Percentiles rank a stretch among this genome's conserved stretches.
Evolutionary conservation across 164 flowering plant genomes (phyloP).

Genomic region (Platanus orientalis): DNA sequence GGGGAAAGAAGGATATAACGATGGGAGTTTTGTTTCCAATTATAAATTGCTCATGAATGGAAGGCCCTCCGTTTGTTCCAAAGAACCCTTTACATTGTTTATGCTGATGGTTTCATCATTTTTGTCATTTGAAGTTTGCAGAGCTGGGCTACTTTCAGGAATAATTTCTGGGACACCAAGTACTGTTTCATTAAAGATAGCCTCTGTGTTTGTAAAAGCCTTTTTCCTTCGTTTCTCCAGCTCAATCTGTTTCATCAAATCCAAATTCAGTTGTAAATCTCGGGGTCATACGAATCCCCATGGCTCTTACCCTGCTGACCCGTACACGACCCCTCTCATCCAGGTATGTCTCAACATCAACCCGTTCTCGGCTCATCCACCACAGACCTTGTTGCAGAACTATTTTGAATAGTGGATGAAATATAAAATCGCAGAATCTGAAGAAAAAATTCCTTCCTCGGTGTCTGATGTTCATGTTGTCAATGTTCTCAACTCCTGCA

Average conservation of each 20-base stretch:
- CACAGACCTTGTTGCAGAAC: constrained; percentile 23
- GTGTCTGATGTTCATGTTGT: constrained; percentile 19
- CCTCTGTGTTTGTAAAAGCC: constrained; percentile 12
- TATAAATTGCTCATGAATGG: constrained; percentile 15
- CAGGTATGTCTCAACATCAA: constrained; percentile 62
- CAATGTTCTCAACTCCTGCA: constrained; percentile 36
- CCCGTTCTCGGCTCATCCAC: constrained; percentile 27
- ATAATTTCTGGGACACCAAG: constrained; percentile 11
- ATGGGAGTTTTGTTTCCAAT: constrained; percentile 28
- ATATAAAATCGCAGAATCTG: constrained; percentile 15
- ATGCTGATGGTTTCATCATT: constrained; percentile 17
- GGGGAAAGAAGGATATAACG: constrained; percentile 52
- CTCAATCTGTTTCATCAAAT: constrained; percentile 82
- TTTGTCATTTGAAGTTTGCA: constrained; percentile 18
- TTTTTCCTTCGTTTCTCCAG: constrained; percentile 29
- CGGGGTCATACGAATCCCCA: constrained; percentile 96
- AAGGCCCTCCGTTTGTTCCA: constrained; percentile 1
- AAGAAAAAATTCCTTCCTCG: constrained; percentile 14
- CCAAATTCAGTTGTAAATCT: constrained; percentile 83
- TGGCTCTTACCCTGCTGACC: constrained; percentile 74
- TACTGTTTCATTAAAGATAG: constrained; percentile 4
- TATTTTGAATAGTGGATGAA: constrained; percentile 22
- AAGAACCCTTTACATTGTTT: constrained; percentile 6
- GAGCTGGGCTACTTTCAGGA: constrained; percentile 17
- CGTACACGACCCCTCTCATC: constrained; percentile 81